Conservation (phyloP, 345 rosid genomes). For the Durio zibethinus region DNA sequence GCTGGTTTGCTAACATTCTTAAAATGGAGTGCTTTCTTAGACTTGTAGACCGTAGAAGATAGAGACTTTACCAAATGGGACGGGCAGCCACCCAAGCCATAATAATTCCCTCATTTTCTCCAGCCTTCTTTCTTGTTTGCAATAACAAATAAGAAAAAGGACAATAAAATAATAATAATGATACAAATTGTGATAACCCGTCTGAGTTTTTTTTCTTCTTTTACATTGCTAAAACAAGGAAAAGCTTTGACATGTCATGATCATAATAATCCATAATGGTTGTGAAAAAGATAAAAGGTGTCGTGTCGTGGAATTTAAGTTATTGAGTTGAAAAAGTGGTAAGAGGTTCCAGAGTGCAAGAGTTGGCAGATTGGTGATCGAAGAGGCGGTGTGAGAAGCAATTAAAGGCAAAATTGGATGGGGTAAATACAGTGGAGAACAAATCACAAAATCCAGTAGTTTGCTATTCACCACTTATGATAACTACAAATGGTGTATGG, state of each 20-base stretch:
- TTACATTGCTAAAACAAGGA: neutral
- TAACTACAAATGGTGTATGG: conserved; percentile 95
- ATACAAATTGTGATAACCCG: neutral
- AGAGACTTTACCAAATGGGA: conserved; percentile 1
- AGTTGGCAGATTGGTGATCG: neutral
- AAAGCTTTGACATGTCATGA: neutral
- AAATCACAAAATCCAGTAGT: conserved; percentile 42
- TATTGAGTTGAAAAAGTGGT: neutral
- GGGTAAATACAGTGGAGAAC: conserved; percentile 7
- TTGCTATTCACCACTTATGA: conserved; percentile 87
- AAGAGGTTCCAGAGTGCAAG: too few species aligned
- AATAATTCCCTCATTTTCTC: neutral
- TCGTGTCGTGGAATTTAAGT: neutral
- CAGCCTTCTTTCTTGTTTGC: neutral
- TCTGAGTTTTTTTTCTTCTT: neutral
- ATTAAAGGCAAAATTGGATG: neutral
- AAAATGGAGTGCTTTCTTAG: too few species aligned
- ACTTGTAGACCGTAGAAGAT: neutral
- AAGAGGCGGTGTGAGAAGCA: neutral
- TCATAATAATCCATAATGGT: neutral
- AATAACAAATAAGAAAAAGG: neutral
- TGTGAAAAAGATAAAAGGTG: neutral
- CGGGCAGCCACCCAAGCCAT: neutral
- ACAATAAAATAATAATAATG: too few species aligned
- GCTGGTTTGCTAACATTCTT: too few species aligned